Conservation (phyloP, 2,329 filamentous ascomycete genomes). For the Diplodia corticola region DNA sequence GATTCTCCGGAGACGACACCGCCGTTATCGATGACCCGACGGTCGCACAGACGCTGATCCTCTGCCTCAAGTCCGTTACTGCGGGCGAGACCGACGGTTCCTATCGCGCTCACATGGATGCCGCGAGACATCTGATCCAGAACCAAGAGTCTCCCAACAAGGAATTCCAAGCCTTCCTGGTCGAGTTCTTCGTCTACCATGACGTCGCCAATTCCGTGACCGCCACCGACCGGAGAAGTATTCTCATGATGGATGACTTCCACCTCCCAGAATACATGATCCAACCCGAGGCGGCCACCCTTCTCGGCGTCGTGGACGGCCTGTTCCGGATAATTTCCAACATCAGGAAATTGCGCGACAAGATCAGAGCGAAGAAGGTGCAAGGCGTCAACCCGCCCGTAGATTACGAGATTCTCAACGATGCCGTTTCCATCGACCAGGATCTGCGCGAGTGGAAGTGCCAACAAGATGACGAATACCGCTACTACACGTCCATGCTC, state of each 20-base stretch:
- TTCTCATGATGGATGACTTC: constrained; percentile 56
- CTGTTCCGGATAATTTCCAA: constrained; percentile 76
- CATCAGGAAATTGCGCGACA: constrained; percentile 75
- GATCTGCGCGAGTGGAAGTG: constrained; percentile 75
- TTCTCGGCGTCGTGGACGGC: constrained; percentile 80
- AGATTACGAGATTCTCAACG: constrained; percentile 70
- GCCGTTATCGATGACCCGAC: constrained; percentile 58
- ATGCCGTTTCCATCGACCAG: constrained; percentile 73
- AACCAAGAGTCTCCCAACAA: constrained; percentile 61
- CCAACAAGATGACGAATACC: constrained; percentile 52
- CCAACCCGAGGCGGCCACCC: constrained; percentile 56
- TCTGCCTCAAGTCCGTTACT: constrained; percentile 61
- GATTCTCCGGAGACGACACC: constrained; percentile 41
- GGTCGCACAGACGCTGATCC: constrained; percentile 60
- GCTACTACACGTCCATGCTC: constrained; percentile 58
- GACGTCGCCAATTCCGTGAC: constrained; percentile 61
- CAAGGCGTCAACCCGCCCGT: constrained; percentile 65
- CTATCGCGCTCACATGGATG: constrained; percentile 77
- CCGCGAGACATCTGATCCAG: constrained; percentile 71
- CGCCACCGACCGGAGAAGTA: constrained; percentile 53
- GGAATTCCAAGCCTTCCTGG: constrained; percentile 69
- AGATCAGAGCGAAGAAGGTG: constrained; percentile 67
- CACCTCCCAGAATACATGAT: constrained; percentile 56
- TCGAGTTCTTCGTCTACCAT: constrained; percentile 84
- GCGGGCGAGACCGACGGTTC: constrained; percentile 64